Evolutionary conservation across 768 basidiomycete genomes (phyloP), one percentile per base, ranked within the genome.

Genomic region (Pleurotus sapidus): DNA sequence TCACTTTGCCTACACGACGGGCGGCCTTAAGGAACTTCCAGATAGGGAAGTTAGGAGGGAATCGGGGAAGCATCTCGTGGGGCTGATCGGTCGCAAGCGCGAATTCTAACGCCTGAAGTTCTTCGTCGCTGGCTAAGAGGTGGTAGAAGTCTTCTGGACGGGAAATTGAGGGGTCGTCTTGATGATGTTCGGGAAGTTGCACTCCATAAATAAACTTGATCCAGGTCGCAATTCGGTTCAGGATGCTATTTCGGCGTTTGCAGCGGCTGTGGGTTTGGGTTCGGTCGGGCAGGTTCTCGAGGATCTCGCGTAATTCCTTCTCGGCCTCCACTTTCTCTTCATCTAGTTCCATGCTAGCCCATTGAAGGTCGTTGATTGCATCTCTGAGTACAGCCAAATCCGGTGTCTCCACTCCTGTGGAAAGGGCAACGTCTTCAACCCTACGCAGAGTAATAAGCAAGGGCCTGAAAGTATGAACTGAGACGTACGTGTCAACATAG

Each of bases 241-340:
- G 27, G 45, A 69, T 27, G n/a, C 64, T 61, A 49, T 57, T 60
- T 20, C 59, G 60, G 38, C 61, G 61, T 27, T 63, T 61, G 49
- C 70, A 70, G 18, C 66, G 58, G 25, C 38, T 60, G 23, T 64
- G 67, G 25, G 45, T 47, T 20, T 64, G 67, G 24, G 27, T 47
- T 27, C 63, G 70, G 24, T 68, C 65, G 34, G 62, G 71, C 23
- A 78, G 63, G 57, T 72, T 72, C 57, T 66, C 74, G 23, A 87
- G 61, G 18, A 84, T 70, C 56, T 75, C 73, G 58, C 66, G 73
- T 64, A 89, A 78, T 38, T 74, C 71, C 57, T 76, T 67, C 68
- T 86, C 84, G 1, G 84, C 87, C 17, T 72, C 71, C 2, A 24
- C 57, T 62, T 87, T 89, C 68, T 88, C 87, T 14, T 68, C 66